Evolutionary conservation across 2,329 filamentous ascomycete species (phyloP).

Genomic region (Penicillium sp.): DNA sequence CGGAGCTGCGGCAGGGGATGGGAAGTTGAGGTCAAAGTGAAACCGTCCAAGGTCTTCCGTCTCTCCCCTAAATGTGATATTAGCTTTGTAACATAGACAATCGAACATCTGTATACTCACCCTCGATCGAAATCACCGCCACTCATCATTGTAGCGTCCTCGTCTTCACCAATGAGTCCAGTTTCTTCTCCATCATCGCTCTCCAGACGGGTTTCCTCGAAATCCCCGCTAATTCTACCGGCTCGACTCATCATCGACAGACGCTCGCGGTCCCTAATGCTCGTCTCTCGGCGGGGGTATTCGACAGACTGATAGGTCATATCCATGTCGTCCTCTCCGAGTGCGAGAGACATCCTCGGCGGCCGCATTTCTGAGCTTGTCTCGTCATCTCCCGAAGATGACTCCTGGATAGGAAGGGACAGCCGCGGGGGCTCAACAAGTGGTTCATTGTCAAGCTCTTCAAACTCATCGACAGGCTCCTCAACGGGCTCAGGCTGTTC

Average conservation of each 20-base stretch:
- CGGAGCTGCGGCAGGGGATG: conserved; percentile 36
- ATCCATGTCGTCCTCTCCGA: conserved; percentile 51
- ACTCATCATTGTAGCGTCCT: conserved; percentile 41
- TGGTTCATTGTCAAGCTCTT: conserved; percentile 52
- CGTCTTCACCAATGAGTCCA: conserved; percentile 40
- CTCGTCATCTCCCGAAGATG: conserved; percentile 48
- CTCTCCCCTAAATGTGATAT: conserved; percentile 39
- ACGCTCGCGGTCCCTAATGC: conserved; percentile 39
- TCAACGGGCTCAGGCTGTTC: conserved; percentile 26
- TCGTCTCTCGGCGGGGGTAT: conserved; percentile 45
- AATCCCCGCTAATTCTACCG: conserved; percentile 52
- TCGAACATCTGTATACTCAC: conserved; percentile 26
- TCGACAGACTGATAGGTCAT: conserved; percentile 46
- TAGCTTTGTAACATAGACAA: conserved; percentile 22
- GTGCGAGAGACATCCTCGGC: conserved; percentile 42
- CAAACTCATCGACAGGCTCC: conserved; percentile 39
- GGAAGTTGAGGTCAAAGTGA: conserved; percentile 44
- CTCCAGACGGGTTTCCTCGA: conserved; percentile 51
- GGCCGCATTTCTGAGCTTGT: conserved; percentile 38
- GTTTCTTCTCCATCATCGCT: conserved; percentile 45
- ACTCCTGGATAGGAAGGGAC: conserved; percentile 51
- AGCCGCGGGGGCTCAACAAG: conserved; percentile 44
- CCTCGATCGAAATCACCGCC: conserved; percentile 42
- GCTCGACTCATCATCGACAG: conserved; percentile 48
- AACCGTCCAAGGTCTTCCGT: conserved; percentile 47